A percentile compares a stretch with the other conserved stretches of the same genome.
Conservation (phyloP, 2,329 filamentous ascomycete species). For the Geosmithia morbida region DNA sequence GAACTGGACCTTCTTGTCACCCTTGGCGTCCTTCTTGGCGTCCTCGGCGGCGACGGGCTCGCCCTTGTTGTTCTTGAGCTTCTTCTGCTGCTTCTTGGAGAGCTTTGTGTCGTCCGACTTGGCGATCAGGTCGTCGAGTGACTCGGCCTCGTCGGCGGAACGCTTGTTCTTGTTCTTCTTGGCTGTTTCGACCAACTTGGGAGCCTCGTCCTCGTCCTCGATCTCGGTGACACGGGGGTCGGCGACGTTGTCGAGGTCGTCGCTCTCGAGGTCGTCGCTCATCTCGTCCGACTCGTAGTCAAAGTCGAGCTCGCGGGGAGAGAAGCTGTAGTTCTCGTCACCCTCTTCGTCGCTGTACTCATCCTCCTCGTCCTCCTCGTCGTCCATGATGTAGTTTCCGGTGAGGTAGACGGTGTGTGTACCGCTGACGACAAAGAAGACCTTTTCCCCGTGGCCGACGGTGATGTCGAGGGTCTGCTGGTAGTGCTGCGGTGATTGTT, state of each 20-base stretch:
- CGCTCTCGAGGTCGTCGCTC: conserved; percentile 52
- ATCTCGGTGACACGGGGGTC: conserved; percentile 77
- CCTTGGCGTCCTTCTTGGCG: conserved; percentile 44
- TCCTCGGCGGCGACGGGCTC: conserved; percentile 56
- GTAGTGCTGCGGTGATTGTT: conserved; percentile 51
- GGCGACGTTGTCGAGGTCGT: conserved; percentile 64
- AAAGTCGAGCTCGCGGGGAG: conserved; percentile 65
- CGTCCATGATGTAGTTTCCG: conserved; percentile 83
- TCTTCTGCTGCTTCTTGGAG: conserved; percentile 96
- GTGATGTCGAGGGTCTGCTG: conserved; percentile 93
- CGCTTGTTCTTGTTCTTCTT: conserved; percentile 78
- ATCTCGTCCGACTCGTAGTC: conserved; percentile 53
- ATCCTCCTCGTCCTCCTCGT: conserved; percentile 46
- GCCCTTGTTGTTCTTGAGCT: conserved; percentile 96
- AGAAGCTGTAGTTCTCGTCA: conserved; percentile 63
- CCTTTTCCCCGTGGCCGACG: conserved; percentile 72
- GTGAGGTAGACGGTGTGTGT: conserved; percentile 86
- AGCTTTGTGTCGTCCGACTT: conserved; percentile 66
- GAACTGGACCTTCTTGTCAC: conserved; percentile 95
- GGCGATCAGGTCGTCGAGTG: conserved; percentile 73
- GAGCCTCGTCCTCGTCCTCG: conserved; percentile 60
- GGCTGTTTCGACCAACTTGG: conserved; percentile 35
- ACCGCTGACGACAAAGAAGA: conserved; percentile 85
- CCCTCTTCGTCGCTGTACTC: conserved; percentile 47
- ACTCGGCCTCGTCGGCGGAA: conserved; percentile 57